phyloP scores from a whole-genome alignment of 2,329 filamentous ascomycete genomes.

The Trichoderma gracile region DNA sequence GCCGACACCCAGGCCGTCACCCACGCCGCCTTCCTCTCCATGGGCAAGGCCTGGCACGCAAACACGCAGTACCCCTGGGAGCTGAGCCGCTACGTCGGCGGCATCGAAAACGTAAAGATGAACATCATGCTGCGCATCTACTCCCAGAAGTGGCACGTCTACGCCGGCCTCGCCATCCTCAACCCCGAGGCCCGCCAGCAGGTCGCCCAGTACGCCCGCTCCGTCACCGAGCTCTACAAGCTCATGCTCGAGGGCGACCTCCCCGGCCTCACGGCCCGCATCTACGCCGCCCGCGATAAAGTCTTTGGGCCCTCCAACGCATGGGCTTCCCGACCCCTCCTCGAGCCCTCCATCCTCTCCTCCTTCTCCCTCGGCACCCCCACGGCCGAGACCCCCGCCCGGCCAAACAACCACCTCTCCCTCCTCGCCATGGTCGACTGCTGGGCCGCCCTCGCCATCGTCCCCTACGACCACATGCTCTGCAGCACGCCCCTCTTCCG shows the following conservation, averaged over 20 bases:
- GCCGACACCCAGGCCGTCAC: slow-evolving; percentile 98
- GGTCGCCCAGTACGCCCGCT: slow-evolving; percentile 90
- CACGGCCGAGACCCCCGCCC: slow-evolving; percentile 50
- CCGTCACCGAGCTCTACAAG: slow-evolving; percentile 92
- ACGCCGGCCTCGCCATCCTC: slow-evolving; percentile 93
- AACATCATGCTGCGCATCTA: slow-evolving; percentile 98
- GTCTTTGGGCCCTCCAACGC: slow-evolving; percentile 65
- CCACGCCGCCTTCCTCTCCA: slow-evolving; percentile 92
- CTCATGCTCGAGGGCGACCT: slow-evolving; percentile 87
- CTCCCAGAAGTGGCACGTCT: slow-evolving; percentile 98
- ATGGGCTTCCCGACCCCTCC: slow-evolving; percentile 65
- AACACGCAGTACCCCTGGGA: slow-evolving; percentile 98
- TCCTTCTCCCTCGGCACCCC: slow-evolving; percentile 80
- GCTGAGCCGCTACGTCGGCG: slow-evolving; percentile 89
- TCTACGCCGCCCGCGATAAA: slow-evolving; percentile 64
- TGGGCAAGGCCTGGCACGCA: slow-evolving; percentile 97
- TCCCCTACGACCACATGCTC: slow-evolving; percentile 99
- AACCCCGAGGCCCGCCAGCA: slow-evolving; percentile 91
- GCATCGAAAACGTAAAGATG: slow-evolving; percentile 99
- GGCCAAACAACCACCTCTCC: slow-evolving; percentile 91
- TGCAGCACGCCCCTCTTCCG: slow-evolving; percentile 97
- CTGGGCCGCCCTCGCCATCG: slow-evolving; percentile 90
- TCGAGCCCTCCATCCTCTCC: slow-evolving; percentile 83
- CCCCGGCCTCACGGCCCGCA: slow-evolving; percentile 70
- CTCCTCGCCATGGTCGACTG: slow-evolving; percentile 97